phyloP scores from a whole-genome alignment of 192 early-diverging fungal species.

The Coemansia sp. region DNA sequence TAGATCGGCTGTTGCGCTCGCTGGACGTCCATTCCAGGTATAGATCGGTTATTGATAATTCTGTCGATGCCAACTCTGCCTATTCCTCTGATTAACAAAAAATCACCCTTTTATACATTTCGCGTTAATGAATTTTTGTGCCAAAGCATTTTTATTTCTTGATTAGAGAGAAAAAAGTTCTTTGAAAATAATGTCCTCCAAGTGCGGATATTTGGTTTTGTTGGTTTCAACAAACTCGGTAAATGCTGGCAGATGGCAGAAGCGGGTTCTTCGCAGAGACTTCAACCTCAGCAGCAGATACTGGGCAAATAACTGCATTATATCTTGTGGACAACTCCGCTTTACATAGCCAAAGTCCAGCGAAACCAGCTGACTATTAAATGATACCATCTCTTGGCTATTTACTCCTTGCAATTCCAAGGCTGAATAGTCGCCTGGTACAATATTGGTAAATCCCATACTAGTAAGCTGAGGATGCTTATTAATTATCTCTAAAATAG shows the following conservation, averaged over 20 bases:
- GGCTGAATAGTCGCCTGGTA: no score
- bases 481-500: no score
- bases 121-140: no score
- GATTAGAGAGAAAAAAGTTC: neutral
- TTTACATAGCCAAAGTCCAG: neutral
- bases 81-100: conserved; percentile 25
- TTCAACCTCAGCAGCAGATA: neutral
- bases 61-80: neutral
- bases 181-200: no score
- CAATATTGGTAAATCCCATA: no score
- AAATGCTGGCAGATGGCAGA: neutral
- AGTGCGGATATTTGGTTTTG: neutral
- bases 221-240: neutral
- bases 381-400: neutral
- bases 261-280: neutral
- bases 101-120: conserved; percentile 11
- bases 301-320: neutral
- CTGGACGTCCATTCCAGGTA: conserved; percentile 49
- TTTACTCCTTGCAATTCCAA: no score
- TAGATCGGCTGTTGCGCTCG: conserved; percentile 41
- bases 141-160: no score
- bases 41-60: conserved; percentile 21
- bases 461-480: no score
- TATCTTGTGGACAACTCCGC: neutral
- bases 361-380: neutral